These are phyloP conservation scores for Glarea lozoyensis DNA, from an alignment of 495 filamentous ascomycete genomes.

Conservation along the genomic window DNA sequence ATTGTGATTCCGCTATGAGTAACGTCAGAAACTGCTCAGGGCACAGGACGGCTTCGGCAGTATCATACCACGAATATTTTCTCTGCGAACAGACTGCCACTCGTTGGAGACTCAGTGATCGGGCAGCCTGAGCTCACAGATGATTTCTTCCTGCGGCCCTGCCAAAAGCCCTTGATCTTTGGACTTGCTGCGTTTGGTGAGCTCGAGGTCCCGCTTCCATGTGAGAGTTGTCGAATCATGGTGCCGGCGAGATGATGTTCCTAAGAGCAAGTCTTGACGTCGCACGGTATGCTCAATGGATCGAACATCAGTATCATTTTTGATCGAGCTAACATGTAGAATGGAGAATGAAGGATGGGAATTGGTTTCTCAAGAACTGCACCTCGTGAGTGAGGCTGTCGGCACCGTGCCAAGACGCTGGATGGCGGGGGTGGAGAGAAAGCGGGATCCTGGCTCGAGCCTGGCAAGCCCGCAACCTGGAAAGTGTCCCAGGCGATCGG, in stretches of 20 bases:
- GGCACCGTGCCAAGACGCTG: neutral
- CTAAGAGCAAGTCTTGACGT: slow-evolving; percentile 1
- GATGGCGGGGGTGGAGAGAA: neutral
- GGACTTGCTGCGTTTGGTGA: slow-evolving; percentile 7
- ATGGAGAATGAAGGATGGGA: neutral
- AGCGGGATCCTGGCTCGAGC: neutral
- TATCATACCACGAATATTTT: neutral
- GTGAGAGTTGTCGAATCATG: slow-evolving; percentile 15
- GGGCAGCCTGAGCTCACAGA: neutral
- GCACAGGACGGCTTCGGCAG: neutral
- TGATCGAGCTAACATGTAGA: neutral
- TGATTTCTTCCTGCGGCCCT: slow-evolving; percentile 6
- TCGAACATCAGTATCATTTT: slow-evolving; percentile 5
- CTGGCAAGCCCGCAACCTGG: neutral
- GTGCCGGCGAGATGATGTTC: neutral
- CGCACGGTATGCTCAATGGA: neutral
- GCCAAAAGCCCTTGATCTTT: slow-evolving; percentile 11
- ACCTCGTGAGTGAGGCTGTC: slow-evolving; percentile 6
- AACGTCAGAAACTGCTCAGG: neutral
- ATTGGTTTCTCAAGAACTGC: no score
- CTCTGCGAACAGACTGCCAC: no score
- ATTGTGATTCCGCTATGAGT: slow-evolving; percentile 2
- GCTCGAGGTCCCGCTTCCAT: slow-evolving; percentile 10
- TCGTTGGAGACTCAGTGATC: slow-evolving; percentile 8
- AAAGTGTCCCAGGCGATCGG: no score